These are phyloP conservation scores for Candida labiduridarum DNA, from an alignment of 1,139 yeast genomes.

Conservation along the genomic window DNA sequence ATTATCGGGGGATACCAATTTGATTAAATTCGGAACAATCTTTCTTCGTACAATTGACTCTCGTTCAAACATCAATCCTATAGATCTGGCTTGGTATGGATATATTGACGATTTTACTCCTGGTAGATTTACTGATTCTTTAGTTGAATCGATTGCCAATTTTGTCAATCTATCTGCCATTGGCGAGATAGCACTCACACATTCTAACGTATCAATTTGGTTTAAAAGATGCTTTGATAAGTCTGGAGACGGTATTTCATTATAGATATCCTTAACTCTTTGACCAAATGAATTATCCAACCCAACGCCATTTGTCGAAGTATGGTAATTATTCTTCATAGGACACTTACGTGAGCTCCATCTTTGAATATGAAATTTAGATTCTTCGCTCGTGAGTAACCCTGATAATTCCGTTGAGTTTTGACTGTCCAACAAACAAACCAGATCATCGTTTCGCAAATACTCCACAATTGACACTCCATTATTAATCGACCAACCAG, in stretches of 20 bases:
- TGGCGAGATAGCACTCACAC: conserved; percentile 16
- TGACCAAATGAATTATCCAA: conserved; percentile 18
- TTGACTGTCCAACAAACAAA: background rate
- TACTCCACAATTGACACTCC: background rate
- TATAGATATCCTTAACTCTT: conserved; percentile 37
- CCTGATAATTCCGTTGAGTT: background rate
- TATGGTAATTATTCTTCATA: background rate
- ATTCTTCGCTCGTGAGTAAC: conserved; percentile 2
- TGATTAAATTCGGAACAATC: conserved; percentile 47
- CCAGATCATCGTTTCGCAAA: background rate
- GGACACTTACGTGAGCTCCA: conserved; percentile 22
- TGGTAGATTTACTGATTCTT: conserved; percentile 26
- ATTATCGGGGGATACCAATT: conserved; percentile 25
- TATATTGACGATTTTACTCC: conserved; percentile 58
- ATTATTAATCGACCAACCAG: conserved; percentile 40
- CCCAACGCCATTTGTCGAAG: too few species aligned
- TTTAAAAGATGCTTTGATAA: conserved; percentile 17
- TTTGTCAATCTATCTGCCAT: conserved; percentile 21
- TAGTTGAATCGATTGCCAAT: conserved; percentile 20
- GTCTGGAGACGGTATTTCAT: conserved; percentile 43
- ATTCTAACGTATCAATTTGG: conserved; percentile 4
- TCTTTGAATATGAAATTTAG: conserved; percentile 19
- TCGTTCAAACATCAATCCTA: conserved; percentile 58
- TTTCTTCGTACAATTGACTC: conserved; percentile 41
- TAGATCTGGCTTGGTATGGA: conserved; percentile 59